Base-by-base conservation (phyloP, 495 filamentous ascomycete species). In the Podospora appendiculata region DNA sequence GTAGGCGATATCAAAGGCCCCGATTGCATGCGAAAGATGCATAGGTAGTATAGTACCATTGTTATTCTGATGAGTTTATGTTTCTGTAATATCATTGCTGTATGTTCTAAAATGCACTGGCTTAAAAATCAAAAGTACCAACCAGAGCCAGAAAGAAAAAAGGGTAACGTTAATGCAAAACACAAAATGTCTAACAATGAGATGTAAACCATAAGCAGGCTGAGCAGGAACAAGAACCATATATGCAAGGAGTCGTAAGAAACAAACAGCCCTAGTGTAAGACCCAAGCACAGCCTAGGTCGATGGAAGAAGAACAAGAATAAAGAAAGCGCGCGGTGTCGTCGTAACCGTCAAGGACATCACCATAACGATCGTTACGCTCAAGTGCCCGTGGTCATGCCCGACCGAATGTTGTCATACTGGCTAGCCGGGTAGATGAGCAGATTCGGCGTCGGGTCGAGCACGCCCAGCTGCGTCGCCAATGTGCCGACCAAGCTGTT, bases 351-450 rank as follows among this genome's bases (percentile, higher is more conserved):
- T 25, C 25, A 25, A 5, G 25, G 25, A 2, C 25, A 25, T 25
- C 25, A 25, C 25, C 5, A 25, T 25, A 25, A 2, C 5, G 5
- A 5, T 25, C 25, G 5, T 25, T 5, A 2, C 25, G 5, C 2
- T 25, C 25, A 25, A 25, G 25, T 25, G 25, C 25, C 25, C 25
- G 25, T 25, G 10, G 69, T 64, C 67, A 78, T 62, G 4, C 83
- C 79, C 35, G 64, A 61, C 53, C 71, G 70, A 55, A 90, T 65
- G 60, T 90, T 92, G 46, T 80, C 81, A 63, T 85, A 90, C 69
- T 82, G 80, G 57, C 84, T 88, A 19, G 73, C 79, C 25, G 86
- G 85, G 61, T 81, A 90, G 2, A 59, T 46, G 32, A 90, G 60
- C 51, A 76, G 74, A 57, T 92, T 92, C 33, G 60, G 52, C n/a